Percentiles rank a stretch among this genome's conserved stretches.
phyloP scores from a whole-genome alignment of 163 green algal genomes.

The Coccomyxa subellipsoidea region DNA sequence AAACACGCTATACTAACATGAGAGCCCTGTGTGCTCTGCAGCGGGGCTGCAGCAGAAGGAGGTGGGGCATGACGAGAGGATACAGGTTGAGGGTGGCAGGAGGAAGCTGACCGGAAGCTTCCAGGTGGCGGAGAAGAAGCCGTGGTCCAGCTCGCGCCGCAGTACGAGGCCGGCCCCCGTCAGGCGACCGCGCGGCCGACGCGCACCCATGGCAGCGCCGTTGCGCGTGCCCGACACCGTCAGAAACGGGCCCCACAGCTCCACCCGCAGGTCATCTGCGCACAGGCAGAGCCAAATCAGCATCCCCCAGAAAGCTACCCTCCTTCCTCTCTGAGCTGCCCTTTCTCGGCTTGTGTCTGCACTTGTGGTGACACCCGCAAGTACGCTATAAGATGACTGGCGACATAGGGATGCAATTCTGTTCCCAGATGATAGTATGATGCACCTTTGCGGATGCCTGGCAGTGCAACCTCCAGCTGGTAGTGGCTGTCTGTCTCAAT shows the following conservation, averaged over 20 bases:
- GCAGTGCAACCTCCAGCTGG: not conserved
- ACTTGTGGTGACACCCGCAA: too few relatives aligned
- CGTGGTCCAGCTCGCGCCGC: slow-evolving; percentile 3
- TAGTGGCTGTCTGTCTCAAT: slow-evolving; percentile 6
- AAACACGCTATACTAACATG: too few relatives aligned
- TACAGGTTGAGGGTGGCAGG: too few relatives aligned
- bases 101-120: not conserved
- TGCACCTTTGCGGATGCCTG: slow-evolving; percentile 4
- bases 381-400: too few relatives aligned
- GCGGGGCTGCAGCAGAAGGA: not conserved
- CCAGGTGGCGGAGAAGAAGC: slow-evolving; percentile 5
- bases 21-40: not conserved
- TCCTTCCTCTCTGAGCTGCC: not conserved
- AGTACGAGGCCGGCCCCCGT: not conserved
- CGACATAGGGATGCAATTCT: too few relatives aligned
- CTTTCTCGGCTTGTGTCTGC: too few relatives aligned
- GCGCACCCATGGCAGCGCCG: not conserved
- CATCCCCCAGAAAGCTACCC: not conserved
- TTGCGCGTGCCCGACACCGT: not conserved
- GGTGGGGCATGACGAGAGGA: not conserved
- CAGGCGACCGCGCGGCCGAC: not conserved
- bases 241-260: slow-evolving; percentile 4
- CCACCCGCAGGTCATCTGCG: slow-evolving; percentile 1
- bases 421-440: too few relatives aligned
- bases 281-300: not conserved